Evolutionary conservation across 2,329 filamentous ascomycete genomes (phyloP), one percentile per base, ranked within the genome.

Genomic region (Leptographium lundbergii): DNA sequence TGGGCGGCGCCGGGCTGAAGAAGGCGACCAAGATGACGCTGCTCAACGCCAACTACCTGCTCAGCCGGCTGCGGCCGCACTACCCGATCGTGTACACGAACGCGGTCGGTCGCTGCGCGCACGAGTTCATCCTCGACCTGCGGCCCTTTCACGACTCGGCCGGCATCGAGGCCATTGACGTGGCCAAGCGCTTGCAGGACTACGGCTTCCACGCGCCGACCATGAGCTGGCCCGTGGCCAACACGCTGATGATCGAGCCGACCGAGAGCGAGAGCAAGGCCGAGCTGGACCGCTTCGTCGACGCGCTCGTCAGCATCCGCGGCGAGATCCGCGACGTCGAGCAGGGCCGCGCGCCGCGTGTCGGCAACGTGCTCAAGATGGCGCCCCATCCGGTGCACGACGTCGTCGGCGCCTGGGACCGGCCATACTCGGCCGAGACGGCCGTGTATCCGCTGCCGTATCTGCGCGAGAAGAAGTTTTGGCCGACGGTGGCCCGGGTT

Each of bases 161-260:
- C 7, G 90, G 89, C 29, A 77, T 97, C 66, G 91, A 96, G 74
- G 92, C 88, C 34, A 94, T 96, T 66, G 92, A 97, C 69, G 88
- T 97, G 64, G 92, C 92, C 68, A 97, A 97, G 80, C 89, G 92
- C 63, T 83, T 97, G 24, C 91, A 96, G 73, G 92, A 97, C 70
- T 97, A 95, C 70, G 92, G 92, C 50, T 97, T 97, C 82, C 92
- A 97, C 73, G 89, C 91, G 1, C 92, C 92, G 0, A 97, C 92
- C 57, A 96, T 97, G 92, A 91, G 86, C 70, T 96, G 89, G 89
- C 92, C 92, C 1, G 91, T 97, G 2, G 82, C 89, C 57, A 95
- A 95, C 74, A 96, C 92, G 0, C 82, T 97, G 52, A 97, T 97
- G 92, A 95, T 97, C 65, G 92, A 97, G 76, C 92, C 92, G 2